These are phyloP conservation scores for Talaromyces proteolyticus DNA, from an alignment of 495 filamentous ascomycete genomes.

Conservation along the genomic window DNA sequence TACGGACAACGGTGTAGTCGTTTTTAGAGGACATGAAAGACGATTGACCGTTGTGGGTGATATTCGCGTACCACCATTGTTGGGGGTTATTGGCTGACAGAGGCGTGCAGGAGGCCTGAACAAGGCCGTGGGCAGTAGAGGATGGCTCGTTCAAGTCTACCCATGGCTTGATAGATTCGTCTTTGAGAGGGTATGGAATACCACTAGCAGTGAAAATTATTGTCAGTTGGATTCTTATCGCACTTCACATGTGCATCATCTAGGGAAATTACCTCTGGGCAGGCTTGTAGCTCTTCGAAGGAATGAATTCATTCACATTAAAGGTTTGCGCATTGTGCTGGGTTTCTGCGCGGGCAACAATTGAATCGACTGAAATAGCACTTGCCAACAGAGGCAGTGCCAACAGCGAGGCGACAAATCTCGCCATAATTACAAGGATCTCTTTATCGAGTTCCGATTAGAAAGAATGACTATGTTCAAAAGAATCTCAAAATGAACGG, in stretches of 20 bases:
- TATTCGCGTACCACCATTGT: slow-evolving; percentile 28
- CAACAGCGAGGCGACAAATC: slow-evolving; percentile 2
- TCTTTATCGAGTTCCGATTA: neutral
- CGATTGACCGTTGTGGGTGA: slow-evolving; percentile 26
- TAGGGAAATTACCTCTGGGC: neutral
- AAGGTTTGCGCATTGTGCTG: neutral
- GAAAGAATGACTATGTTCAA: neutral
- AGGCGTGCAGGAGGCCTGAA: slow-evolving; percentile 3
- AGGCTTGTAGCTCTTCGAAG: neutral
- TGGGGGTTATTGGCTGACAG: slow-evolving; percentile 3
- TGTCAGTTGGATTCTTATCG: no score
- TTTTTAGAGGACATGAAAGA: slow-evolving; percentile 20
- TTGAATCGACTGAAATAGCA: neutral
- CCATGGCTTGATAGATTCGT: slow-evolving; percentile 15
- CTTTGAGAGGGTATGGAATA: slow-evolving; percentile 14
- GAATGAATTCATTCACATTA: slow-evolving; percentile 1
- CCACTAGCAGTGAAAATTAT: no score
- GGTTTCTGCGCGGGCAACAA: neutral
- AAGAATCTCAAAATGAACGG: neutral
- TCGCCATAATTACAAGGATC: no score
- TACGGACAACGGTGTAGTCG: slow-evolving; percentile 29
- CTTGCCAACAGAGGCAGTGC: slow-evolving; percentile 2
- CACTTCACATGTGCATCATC: neutral
- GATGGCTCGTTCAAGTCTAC: slow-evolving; percentile 2
- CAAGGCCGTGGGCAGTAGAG: neutral